Conservation (phyloP, 345 rosid genomes). For the Brassica napus region DNA sequence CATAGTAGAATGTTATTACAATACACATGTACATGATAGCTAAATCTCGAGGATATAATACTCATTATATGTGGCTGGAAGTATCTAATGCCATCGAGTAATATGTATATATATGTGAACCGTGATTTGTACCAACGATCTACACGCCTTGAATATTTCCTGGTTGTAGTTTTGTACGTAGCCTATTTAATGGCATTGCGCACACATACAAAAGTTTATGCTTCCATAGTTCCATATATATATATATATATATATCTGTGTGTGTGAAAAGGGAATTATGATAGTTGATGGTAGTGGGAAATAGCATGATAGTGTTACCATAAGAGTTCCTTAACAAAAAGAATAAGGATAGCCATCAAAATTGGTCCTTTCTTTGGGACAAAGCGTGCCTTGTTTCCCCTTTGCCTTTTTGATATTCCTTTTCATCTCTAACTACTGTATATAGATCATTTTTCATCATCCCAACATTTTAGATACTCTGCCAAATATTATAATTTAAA, state of each 20-base stretch:
- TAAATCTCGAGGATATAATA: background rate
- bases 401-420: constrained; percentile 17
- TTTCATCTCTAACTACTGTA: constrained; percentile 10
- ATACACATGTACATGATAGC: background rate
- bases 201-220: constrained; percentile 1
- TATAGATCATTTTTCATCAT: constrained; percentile 9
- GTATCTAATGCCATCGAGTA: background rate
- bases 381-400: constrained; percentile 39
- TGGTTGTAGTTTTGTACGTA: background rate
- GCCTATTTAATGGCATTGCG: background rate
- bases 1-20: background rate
- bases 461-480: background rate
- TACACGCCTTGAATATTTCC: background rate
- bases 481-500: background rate
- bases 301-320: constrained; percentile 41
- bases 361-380: constrained; percentile 45
- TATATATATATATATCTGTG: background rate
- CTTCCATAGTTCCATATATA: background rate
- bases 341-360: constrained; percentile 20
- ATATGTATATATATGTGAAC: background rate
- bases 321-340: constrained; percentile 33
- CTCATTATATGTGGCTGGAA: constrained; percentile 7
- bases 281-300: constrained; percentile 42
- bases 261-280: constrained; percentile 35
- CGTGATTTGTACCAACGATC: background rate